Evolutionary conservation across 371 early-diverging fungal genomes (phyloP), one percentile per base, ranked within the genome.

Genomic region (Cokeromyces recurvatus): DNA sequence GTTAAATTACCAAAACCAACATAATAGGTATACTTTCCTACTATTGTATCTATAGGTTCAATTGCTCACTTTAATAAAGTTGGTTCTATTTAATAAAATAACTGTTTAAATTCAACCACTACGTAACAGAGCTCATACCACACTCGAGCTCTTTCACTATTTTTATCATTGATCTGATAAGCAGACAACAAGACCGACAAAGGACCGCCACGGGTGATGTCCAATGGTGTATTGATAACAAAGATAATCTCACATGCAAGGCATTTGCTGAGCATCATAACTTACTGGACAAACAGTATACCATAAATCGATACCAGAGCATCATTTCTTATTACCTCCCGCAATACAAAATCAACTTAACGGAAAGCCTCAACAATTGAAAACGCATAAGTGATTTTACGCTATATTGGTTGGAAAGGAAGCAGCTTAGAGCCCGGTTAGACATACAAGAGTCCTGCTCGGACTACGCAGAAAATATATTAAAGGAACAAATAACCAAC

Each of bases 371-470:
- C 36, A 42, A 36, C 43, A 39, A 48, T 48, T 40, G 40, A 41
- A 48, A 48, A 34, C 41, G 35, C 20, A 48, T 32, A 39, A 48
- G 48, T 48, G 34, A 48, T 39, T 41, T 32, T 32, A 50, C 36
- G 35, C 24, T 43, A 42, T 37, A 50, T 42, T 50, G 43, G 50
- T 50, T 41, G 43, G 37, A 50, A 43, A 43, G 35, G 42, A 48
- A 39, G 15, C 35, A 46, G 19, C 24, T 46, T 36, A 36, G 37
- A 36, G 27, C 43, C 35, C 35, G 37, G 49, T 40, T 49, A 34
- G 32, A 39, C 40, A 48, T 42, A 38, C 40, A 48, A 38, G 48
- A 39, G 31, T 32, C 39, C 40, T 48, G 29, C 40, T 39, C 48
- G 32, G 40, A 48, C 40, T 48, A 39, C 48, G 32, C 32, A 48